phyloP scores from a whole-genome alignment of 495 filamentous ascomycete genomes.

The Aspergillus kassunensis region DNA sequence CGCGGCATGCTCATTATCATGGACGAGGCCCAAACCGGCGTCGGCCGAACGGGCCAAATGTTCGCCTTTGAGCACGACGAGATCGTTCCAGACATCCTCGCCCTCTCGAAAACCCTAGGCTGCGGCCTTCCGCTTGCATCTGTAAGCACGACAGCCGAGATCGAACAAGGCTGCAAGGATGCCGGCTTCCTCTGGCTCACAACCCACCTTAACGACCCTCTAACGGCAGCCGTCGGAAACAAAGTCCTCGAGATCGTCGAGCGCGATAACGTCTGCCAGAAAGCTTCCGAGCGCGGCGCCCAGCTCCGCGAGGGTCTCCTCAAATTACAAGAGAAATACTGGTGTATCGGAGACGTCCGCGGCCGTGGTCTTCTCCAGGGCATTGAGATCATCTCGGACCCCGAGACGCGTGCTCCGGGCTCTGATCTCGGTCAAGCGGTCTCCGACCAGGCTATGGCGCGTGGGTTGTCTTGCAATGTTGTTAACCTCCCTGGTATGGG shows the following conservation, averaged over 20 bases:
- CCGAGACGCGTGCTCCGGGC: slow-evolving; percentile 38
- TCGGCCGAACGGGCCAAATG: slow-evolving; percentile 49
- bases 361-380: slow-evolving; percentile 52
- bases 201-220: slow-evolving; percentile 51
- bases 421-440: slow-evolving; percentile 44
- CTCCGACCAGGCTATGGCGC: slow-evolving; percentile 38
- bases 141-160: slow-evolving; percentile 46
- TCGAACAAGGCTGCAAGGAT: slow-evolving; percentile 35
- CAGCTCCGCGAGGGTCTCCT: slow-evolving; percentile 39
- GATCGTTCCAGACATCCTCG: slow-evolving; percentile 50
- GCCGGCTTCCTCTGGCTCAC: slow-evolving; percentile 27
- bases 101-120: slow-evolving; percentile 51
- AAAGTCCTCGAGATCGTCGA: slow-evolving; percentile 55
- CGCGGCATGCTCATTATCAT: slow-evolving; percentile 52
- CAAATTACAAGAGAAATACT: slow-evolving; percentile 42
- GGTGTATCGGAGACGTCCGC: slow-evolving; percentile 53
- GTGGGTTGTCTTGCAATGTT: slow-evolving; percentile 52
- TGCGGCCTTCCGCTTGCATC: slow-evolving; percentile 50
- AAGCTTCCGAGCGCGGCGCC: slow-evolving; percentile 34
- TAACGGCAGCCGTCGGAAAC: slow-evolving; percentile 50
- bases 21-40: slow-evolving; percentile 53
- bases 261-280: slow-evolving; percentile 43
- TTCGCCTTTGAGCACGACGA: slow-evolving; percentile 47
- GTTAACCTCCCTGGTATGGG: slow-evolving; percentile 48
- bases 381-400: slow-evolving; percentile 49